These are phyloP conservation scores for Thelonectria rubi DNA, from an alignment of 2,329 filamentous ascomycete species.

Conservation along the genomic window DNA sequence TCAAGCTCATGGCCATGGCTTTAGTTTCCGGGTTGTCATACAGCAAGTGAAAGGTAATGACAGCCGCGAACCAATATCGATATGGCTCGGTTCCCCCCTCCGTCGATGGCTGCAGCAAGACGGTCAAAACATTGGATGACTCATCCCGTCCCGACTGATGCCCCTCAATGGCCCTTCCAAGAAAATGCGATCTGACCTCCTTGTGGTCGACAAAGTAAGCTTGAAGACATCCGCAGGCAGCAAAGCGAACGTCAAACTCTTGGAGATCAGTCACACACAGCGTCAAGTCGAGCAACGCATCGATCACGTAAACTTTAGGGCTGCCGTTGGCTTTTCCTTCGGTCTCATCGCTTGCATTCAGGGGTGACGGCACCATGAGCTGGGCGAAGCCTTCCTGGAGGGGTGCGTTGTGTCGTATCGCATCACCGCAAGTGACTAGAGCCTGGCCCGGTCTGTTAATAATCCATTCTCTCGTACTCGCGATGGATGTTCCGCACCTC, in stretches of 20 bases:
- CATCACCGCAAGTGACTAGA: slow-evolving; percentile 83
- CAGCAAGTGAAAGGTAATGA: slow-evolving; percentile 86
- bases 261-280: slow-evolving; percentile 72
- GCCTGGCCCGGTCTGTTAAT: slow-evolving; percentile 61
- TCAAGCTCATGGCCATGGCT: slow-evolving; percentile 79
- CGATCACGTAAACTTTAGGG: slow-evolving; percentile 85
- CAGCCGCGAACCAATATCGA: slow-evolving; percentile 87
- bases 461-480: slow-evolving; percentile 3
- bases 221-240: slow-evolving; percentile 89
- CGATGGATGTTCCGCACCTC: slow-evolving; percentile 62
- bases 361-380: slow-evolving; percentile 75
- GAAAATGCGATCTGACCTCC: slow-evolving; percentile 84
- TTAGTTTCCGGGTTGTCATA: slow-evolving; percentile 85
- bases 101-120: slow-evolving; percentile 74
- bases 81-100: slow-evolving; percentile 80
- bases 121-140: slow-evolving; percentile 87
- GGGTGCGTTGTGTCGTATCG: slow-evolving; percentile 81
- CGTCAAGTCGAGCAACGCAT: slow-evolving; percentile 85
- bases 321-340: slow-evolving; percentile 60
- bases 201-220: slow-evolving; percentile 88
- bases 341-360: slow-evolving; percentile 48
- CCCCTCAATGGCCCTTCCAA: slow-evolving; percentile 88
- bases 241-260: slow-evolving; percentile 81
- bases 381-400: slow-evolving; percentile 92
- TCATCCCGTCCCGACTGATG: slow-evolving; percentile 81